Base-by-base conservation (phyloP, 2,329 filamentous ascomycete species). In the Alternaria postmessia region DNA sequence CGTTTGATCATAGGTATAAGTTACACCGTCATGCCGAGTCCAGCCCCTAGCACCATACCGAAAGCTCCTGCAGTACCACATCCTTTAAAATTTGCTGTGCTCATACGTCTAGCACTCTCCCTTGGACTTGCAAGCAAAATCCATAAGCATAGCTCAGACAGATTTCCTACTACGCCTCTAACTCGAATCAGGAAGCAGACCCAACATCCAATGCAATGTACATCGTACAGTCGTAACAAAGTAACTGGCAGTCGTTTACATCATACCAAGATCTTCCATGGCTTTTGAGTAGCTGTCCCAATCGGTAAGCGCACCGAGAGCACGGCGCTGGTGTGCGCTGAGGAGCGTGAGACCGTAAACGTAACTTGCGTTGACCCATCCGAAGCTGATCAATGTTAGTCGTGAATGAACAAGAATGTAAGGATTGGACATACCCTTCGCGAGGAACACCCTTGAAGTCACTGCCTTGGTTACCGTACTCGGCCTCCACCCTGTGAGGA, bases 321-420 rank as follows among this genome's bases (percentile, higher is more conserved):
- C 93, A 70, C 94, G 91, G 77, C 90, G 89, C 88, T 95, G 94
- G 79, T 97, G 93, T 32, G 92, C 91, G 70, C 91, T 94, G 61
- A 97, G 85, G 68, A 97, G 91, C 67, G 94, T 90, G 62, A 98
- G 84, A 41, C 94, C 95, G 75, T 96, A 96, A 58, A 98, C 91
- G 77, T 96, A 99, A 77, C 94, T 97, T 72, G 95, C 94, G 76
- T 99, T 99, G 73, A 98, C 95, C 95, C 95, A 99, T 53, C 94
- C 95, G 75, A 99, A 99, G 59, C 94, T 97, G 55, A 11, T 18
- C 6, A 4, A 3, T 20, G 56, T 79, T 71, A 80, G 76, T 57
- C 61, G 44, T 34, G 6, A 18, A 52, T 9, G 8, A 8, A 49
- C 18, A 22, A 32, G 18, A 14, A 18, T 39, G 7, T 2, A 7